Evolutionary conservation across 2,329 filamentous ascomycete species (phyloP).

Genomic region (Chaetomiaceae sp.): DNA sequence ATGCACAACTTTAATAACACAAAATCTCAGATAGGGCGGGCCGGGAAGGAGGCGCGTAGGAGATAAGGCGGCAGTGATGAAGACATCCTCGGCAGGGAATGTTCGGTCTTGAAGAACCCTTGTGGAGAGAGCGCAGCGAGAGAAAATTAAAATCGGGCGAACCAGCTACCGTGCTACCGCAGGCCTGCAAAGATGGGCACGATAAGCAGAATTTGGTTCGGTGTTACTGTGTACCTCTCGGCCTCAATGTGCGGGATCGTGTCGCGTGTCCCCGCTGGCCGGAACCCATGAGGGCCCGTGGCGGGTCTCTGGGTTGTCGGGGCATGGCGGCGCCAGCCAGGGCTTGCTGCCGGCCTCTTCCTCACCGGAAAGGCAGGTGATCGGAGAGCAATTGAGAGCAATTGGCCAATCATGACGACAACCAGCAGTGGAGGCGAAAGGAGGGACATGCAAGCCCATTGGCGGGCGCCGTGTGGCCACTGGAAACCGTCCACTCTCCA

Average conservation of each 20-base stretch:
- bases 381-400: not conserved
- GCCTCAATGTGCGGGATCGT: conserved; percentile 1
- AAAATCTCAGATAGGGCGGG: not conserved
- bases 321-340: no score
- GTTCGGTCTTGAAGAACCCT: no score
- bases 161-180: not conserved
- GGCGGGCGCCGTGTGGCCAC: conserved; percentile 15
- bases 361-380: conserved; percentile 4
- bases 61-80: not conserved
- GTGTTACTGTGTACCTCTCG: not conserved
- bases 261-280: not conserved
- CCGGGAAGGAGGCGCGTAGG: not conserved
- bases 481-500: not conserved
- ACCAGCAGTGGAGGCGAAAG: not conserved
- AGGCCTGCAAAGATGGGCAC: not conserved
- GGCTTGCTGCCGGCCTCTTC: no score
- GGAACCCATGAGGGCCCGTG: not conserved
- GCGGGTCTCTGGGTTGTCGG: no score
- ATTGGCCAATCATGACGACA: conserved; percentile 15
- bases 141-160: not conserved
- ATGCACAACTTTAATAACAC: not conserved
- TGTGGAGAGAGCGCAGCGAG: no score
- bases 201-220: not conserved
- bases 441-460: not conserved
- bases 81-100: not conserved